Base-by-base conservation (phyloP, 2,329 filamentous ascomycete genomes). In the Xylaria digitata region DNA sequence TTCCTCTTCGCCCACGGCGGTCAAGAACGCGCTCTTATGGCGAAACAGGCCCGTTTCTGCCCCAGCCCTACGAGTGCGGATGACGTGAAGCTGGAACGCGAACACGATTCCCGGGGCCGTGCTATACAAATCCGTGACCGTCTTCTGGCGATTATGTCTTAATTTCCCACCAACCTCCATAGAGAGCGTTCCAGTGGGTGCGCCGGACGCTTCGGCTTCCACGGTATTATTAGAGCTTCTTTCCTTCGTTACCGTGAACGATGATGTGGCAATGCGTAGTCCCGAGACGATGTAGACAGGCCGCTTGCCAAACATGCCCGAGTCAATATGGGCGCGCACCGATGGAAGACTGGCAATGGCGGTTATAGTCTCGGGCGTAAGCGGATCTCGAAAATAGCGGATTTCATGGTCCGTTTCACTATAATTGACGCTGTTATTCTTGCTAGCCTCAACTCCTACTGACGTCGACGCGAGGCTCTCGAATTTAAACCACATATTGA, bases 61-160 rank as follows among this genome's bases (percentile, higher is more conserved):
- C 17, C 59, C 50, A 5, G 42, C 37, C 23, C 42, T 26, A 34
- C 30, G 26, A 13, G 49, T 26, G 30, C 59, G 49, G 40, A 61
- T 54, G 9, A 48, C 30, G 19, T 61, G 59, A 7, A 62, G 59
- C 42, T 42, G 59, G 42, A 55, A 62, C 42, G 59, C 59, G 50
- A 62, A 55, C 30, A 62, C 59, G 32, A 62, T 62, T 13, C 59
- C 59, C 13, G 59, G 59, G 26, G 59, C 59, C 23, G 59, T 62
- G 5, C 40, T 6, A 40, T 55, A 62, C 19, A n/a, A 37, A 42
- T 40, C 30, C 17, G 50, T 40, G n/a, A 40, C 13, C 23, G 42
- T 55, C 6, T 46, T 55, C 13, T 42, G 40, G 17, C 30, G 6
- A 4, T 37, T 21, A 15, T 34, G 6, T 11, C 26, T 40, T 13